A percentile compares a stretch with the other conserved stretches of the same genome.
These are phyloP conservation scores for Chimonanthus salicifolius DNA, from an alignment of 164 flowering plant genomes.

Conservation along the genomic window DNA sequence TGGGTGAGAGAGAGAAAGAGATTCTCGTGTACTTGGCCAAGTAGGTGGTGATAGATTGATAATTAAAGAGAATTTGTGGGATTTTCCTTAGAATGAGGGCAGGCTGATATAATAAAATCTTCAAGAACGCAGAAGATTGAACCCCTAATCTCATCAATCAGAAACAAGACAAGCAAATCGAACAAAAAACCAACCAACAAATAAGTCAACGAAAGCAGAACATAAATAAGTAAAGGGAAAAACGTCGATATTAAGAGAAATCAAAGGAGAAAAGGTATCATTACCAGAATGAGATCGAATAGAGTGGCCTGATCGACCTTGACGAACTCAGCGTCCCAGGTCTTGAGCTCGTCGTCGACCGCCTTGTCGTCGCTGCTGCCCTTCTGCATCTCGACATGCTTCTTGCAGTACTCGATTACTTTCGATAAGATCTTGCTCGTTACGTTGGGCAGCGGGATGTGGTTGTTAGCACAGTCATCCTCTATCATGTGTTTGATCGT, in stretches of 20 bases:
- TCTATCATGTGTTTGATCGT: slow-evolving; percentile 81
- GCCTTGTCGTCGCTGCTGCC: slow-evolving; percentile 9
- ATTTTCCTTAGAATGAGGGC: too few relatives aligned
- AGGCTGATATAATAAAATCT: too few relatives aligned
- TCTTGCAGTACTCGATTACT: slow-evolving; percentile 79
- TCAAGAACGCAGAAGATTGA: background rate
- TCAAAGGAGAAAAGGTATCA: background rate
- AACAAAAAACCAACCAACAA: background rate
- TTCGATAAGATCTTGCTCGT: slow-evolving; percentile 67
- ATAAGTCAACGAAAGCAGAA: background rate
- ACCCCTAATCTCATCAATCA: background rate
- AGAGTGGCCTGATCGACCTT: slow-evolving; percentile 24
- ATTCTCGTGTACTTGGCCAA: too few relatives aligned
- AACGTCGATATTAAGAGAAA: background rate
- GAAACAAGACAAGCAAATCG: background rate
- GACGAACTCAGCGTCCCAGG: slow-evolving; percentile 21
- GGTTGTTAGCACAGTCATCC: slow-evolving; percentile 59
- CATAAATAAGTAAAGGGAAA: background rate
- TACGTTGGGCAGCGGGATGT: slow-evolving; percentile 66
- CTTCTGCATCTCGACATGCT: slow-evolving; percentile 51
- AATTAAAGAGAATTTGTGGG: too few relatives aligned
- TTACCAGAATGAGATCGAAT: slow-evolving; percentile 22
- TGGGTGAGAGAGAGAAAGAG: too few relatives aligned
- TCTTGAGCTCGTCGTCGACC: slow-evolving; percentile 29
- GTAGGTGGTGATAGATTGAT: too few relatives aligned